Percentiles rank a stretch among this genome's conserved stretches.
These are phyloP conservation scores for Intubia oerlemansii DNA, from an alignment of 2,329 filamentous ascomycete species.

Conservation along the genomic window DNA sequence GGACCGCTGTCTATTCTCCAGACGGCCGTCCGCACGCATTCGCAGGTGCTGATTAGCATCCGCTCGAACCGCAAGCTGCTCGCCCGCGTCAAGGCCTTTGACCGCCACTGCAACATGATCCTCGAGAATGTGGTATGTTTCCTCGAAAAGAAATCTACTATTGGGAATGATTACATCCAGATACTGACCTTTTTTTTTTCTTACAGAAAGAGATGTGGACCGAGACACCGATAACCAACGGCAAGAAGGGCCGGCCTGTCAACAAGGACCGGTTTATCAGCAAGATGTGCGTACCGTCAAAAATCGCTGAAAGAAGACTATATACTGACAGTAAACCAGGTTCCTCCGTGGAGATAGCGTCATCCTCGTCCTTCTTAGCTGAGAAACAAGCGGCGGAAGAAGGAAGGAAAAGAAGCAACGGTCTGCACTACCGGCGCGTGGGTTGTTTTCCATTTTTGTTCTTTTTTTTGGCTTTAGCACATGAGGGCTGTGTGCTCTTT, in stretches of 20 bases:
- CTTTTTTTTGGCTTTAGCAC: too few relatives aligned
- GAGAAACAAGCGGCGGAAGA: too few relatives aligned
- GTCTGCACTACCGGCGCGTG: too few relatives aligned
- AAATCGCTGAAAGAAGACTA: neutral
- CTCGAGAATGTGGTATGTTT: slow-evolving; percentile 14
- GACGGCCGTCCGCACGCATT: slow-evolving; percentile 84
- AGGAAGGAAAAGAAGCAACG: too few relatives aligned
- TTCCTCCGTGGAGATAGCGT: slow-evolving; percentile 77
- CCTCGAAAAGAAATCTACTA: neutral
- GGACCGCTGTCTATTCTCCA: slow-evolving; percentile 69
- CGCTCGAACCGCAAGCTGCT: slow-evolving; percentile 97
- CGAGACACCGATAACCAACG: slow-evolving; percentile 68
- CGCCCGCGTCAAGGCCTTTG: slow-evolving; percentile 93
- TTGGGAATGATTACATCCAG: too few relatives aligned
- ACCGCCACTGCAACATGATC: slow-evolving; percentile 87
- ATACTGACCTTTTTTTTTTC: neutral
- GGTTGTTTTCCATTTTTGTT: too few relatives aligned
- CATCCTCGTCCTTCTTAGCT: slow-evolving; percentile 70
- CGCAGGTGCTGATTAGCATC: slow-evolving; percentile 90
- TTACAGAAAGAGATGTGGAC: slow-evolving; percentile 99
- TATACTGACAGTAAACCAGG: slow-evolving; percentile 20
- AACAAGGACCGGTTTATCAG: slow-evolving; percentile 98
- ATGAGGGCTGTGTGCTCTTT: too few relatives aligned
- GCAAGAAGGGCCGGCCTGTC: slow-evolving; percentile 73
- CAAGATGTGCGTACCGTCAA: slow-evolving; percentile 52